Evolutionary conservation across 2,329 filamentous ascomycete species (phyloP), one percentile per base, ranked within the genome.

Genomic region (Calonectria leucothoes): DNA sequence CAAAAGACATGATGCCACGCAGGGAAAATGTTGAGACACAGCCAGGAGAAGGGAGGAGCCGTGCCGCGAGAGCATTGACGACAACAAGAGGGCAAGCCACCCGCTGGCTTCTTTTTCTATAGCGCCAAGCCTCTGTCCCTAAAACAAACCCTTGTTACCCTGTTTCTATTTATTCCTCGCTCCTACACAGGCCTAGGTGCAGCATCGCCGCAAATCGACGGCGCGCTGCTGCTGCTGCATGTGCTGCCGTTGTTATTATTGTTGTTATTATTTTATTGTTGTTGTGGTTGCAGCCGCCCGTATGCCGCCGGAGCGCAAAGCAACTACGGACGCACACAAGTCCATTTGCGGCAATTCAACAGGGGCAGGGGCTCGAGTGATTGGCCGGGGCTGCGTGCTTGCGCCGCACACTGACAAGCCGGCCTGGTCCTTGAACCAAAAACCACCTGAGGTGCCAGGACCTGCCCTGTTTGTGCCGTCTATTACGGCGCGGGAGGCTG

Each of bases 311-410:
- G 27, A 64, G 15, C 15, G 25, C 35, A 27, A 35, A 45, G 27
- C 35, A 45, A 4, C 15, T n/a, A n/a, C 39, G 45, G 57, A 33
- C 57, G 15, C 33, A 49, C 48, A 63, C 51, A 59, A 29, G 25
- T 72, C 70, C 70, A 45, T 72, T 69, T 72, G 66, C 37, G 66
- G 70, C 42, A 72, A 69, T 66, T 39, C 57, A 45, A 49, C 57
- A 33, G 61, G 45, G 48, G 65, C 70, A 66, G 59, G 48, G 57
- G 23, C 65, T 57, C 31, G 49, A 39, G 17, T 72, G 70, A 72
- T 72, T 72, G 70, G 70, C 67, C n/a, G 57, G 48, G 63, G 59
- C 35, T 48, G 15, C 37, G 29, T 55, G 69, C 31, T 66, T 65
- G 39, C 42, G 29, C 49, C 49, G 49, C 59, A 39, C 57, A n/a